These are phyloP conservation scores for Syzygium grande DNA, from an alignment of 345 rosid species.

Conservation along the genomic window DNA sequence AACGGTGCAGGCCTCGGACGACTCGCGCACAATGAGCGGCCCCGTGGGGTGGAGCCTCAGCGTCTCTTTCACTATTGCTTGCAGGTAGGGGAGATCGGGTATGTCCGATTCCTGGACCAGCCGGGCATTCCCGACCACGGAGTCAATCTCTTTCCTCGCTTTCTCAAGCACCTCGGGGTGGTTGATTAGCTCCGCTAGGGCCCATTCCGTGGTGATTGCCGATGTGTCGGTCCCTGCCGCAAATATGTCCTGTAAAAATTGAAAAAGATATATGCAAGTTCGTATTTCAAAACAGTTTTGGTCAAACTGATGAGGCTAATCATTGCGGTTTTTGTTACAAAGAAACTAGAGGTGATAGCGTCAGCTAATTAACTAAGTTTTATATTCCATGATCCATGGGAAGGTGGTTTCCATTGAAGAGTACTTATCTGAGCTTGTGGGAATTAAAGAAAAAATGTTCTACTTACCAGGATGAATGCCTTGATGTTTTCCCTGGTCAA, in stretches of 20 bases:
- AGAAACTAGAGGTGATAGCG: not conserved
- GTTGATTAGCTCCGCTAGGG: slow-evolving; percentile 61
- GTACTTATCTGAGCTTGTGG: not conserved
- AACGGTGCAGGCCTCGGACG: slow-evolving; percentile 24
- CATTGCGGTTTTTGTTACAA: not conserved
- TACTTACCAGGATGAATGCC: slow-evolving; percentile 41
- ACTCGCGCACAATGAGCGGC: slow-evolving; percentile 52
- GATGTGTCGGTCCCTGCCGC: slow-evolving; percentile 67
- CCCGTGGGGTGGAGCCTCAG: slow-evolving; percentile 69
- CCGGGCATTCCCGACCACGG: slow-evolving; percentile 20
- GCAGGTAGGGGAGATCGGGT: slow-evolving; percentile 52
- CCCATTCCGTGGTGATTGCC: slow-evolving; percentile 48
- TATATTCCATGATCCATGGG: not conserved
- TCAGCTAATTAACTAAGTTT: not conserved
- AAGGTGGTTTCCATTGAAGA: not conserved
- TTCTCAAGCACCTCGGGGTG: slow-evolving; percentile 31
- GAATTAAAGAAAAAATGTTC: not conserved
- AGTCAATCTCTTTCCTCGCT: slow-evolving; percentile 48
- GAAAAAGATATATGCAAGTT: not conserved
- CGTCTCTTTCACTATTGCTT: slow-evolving; percentile 55
- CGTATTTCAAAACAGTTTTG: not conserved
- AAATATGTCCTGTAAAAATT: slow-evolving; percentile 42
- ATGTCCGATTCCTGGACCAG: slow-evolving; percentile 58
- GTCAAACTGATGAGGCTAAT: not conserved
- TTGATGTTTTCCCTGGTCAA: slow-evolving; percentile 43